Percentiles rank a stretch among this genome's conserved stretches.
phyloP scores from a whole-genome alignment of 805 yeast genomes.

The Pichia eremophila region DNA sequence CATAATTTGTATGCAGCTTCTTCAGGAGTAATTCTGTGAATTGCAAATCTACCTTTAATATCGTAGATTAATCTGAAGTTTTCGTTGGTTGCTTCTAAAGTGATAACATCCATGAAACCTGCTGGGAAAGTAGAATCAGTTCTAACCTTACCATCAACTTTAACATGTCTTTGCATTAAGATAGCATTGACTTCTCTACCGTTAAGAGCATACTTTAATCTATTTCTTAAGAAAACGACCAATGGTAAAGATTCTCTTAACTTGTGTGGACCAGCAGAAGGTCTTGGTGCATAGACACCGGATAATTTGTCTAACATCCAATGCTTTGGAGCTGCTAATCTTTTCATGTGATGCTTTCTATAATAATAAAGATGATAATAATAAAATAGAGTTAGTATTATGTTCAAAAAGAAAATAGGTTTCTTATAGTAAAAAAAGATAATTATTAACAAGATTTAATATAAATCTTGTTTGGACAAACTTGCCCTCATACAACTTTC shows the following conservation, averaged over 20 bases:
- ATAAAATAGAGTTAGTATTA: background rate
- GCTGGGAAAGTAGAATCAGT: conserved; percentile 98
- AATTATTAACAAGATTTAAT: no score
- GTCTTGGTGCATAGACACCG: conserved; percentile 99
- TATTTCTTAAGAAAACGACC: conserved; percentile 94
- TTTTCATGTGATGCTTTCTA: conserved; percentile 97
- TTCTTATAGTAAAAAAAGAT: no score
- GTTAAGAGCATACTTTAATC: conserved; percentile 97
- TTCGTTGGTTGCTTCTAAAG: conserved; percentile 97
- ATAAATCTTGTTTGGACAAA: background rate
- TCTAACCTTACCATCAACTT: conserved; percentile 99
- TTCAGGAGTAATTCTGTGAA: conserved; percentile 98
- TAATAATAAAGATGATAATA: conserved; percentile 8
- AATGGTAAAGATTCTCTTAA: conserved; percentile 96
- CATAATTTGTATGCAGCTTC: conserved; percentile 98
- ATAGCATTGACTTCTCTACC: conserved; percentile 99
- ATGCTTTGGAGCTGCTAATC: conserved; percentile 99
- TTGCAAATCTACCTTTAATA: conserved; percentile 97
- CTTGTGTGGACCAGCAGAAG: conserved; percentile 99
- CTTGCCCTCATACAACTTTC: conserved; percentile 4
- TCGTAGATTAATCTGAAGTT: conserved; percentile 99
- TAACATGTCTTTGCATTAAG: conserved; percentile 95
- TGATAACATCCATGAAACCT: conserved; percentile 98
- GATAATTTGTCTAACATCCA: conserved; percentile 99
- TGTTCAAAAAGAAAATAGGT: no score